These are phyloP conservation scores for Neofusicoccum umdonicola DNA, from an alignment of 2,329 filamentous ascomycete species.

Conservation along the genomic window DNA sequence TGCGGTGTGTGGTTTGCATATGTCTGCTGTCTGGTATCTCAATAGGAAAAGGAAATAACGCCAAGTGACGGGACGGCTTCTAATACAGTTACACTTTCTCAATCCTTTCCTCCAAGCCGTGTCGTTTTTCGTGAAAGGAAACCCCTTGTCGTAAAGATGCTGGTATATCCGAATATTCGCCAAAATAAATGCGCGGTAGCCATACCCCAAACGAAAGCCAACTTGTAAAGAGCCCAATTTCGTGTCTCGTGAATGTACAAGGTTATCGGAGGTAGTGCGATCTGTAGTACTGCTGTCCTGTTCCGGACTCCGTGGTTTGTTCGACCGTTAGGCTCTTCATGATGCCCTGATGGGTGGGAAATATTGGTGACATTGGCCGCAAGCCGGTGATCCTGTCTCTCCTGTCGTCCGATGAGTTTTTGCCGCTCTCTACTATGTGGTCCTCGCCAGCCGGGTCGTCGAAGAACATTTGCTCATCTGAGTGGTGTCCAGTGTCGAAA, in stretches of 20 bases:
- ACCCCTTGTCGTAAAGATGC: neutral
- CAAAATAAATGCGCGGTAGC: neutral
- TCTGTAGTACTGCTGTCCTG: slow-evolving; percentile 2
- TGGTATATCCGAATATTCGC: neutral
- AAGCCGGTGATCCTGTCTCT: neutral
- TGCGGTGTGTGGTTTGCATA: neutral
- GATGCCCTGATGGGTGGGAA: neutral
- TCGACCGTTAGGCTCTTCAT: slow-evolving; percentile 10
- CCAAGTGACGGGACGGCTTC: neutral
- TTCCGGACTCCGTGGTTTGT: neutral
- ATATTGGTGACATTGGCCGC: neutral
- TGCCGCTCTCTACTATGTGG: neutral
- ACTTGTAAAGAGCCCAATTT: neutral
- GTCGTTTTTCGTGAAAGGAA: neutral
- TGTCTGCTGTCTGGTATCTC: neutral
- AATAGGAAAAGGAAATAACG: neutral
- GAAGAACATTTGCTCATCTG: slow-evolving; percentile 12
- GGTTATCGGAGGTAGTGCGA: neutral
- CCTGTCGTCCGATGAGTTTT: neutral
- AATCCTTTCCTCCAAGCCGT: neutral
- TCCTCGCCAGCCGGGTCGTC: slow-evolving; percentile 4
- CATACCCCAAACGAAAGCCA: neutral
- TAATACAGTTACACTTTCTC: neutral
- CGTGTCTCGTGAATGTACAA: neutral
- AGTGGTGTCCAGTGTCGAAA: neutral